Conservation (phyloP, 2,329 filamentous ascomycete species). For the Mycocentrospora acerina region DNA sequence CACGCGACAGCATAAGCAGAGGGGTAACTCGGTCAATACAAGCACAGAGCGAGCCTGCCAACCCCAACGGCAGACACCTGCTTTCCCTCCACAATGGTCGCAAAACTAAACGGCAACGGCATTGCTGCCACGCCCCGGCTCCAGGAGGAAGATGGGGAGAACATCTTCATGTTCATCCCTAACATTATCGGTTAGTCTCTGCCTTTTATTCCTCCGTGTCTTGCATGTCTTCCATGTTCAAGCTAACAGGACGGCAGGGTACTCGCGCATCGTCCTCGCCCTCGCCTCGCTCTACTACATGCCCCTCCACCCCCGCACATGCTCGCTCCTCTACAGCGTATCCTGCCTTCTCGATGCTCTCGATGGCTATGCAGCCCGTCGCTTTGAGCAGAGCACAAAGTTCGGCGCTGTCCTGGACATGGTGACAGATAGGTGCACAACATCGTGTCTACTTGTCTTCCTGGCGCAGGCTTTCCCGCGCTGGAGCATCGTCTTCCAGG, state of each 20-base stretch:
- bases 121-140: constrained; percentile 21
- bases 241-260: constrained; percentile 42
- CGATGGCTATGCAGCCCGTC: constrained; percentile 87
- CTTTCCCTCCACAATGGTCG: constrained; percentile 23
- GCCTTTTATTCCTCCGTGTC: neutral
- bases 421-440: constrained; percentile 98
- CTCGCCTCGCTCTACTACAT: constrained; percentile 97
- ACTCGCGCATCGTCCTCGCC: constrained; percentile 59
- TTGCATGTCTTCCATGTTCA: neutral
- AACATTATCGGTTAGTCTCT: constrained; percentile 52
- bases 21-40: constrained; percentile 7
- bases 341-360: constrained; percentile 95
- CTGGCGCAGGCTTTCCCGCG: constrained; percentile 90
- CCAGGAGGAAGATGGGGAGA: constrained; percentile 47
- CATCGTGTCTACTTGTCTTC: constrained; percentile 91
- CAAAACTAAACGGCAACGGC: constrained; percentile 35
- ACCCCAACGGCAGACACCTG: neutral
- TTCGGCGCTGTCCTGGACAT: constrained; percentile 98
- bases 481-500: constrained; percentile 93
- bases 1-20: constrained; percentile 6
- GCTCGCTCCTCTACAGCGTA: constrained; percentile 85
- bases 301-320: constrained; percentile 96
- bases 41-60: neutral
- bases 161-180: constrained; percentile 57
- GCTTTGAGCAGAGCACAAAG: constrained; percentile 85